Base-by-base conservation (phyloP, 2,329 filamentous ascomycete species). In the Pseudogymnoascus sp. region DNA sequence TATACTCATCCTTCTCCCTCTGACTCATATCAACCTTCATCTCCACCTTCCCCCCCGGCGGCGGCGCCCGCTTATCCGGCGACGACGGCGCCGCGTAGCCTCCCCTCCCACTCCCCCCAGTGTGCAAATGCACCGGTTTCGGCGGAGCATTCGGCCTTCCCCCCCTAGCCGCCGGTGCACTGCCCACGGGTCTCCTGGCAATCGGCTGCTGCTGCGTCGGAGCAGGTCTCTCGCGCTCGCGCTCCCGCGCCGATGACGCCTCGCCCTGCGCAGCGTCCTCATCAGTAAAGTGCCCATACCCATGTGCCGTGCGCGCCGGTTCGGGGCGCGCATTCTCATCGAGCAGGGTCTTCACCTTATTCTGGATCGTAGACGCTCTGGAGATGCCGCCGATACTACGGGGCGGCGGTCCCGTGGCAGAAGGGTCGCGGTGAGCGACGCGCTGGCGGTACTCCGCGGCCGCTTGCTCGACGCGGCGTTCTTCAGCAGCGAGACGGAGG, bases 281-380 rank as follows among this genome's bases (percentile, higher is more conserved):
- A 64, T 86, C 89, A 18, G 92, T 91, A 72, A 89, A 97, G 63
- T 87, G 87, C 6, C 94, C 94, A 71, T 97, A 97, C 0, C 93
- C 93, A 65, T 92, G 87, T 0, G 92, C 92, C 0, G 91, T 96
- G 66, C 86, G 85, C 12, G 77, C 75, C 1, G 80, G 71, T 0
- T 79, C 75, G 4, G 84, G 78, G 65, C 79, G 85, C 67, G 85
- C 84, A 39, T 88, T 90, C 69, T 97, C 92, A 63, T 86, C 87
- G 14, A 99, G 77, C 58, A 97, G 78, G 58, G 84, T 90, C 75
- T 95, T 90, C 60, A 99, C 90, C 65, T 93, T 87, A 70, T 90
- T 91, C 72, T 97, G 91, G 67, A 99, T 99, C 25, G 87, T 89
- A n/a, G 86, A 83, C 16, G 91, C 91, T 41, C 86, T 80, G 12